Evolutionary conservation across 2,329 filamentous ascomycete genomes (phyloP), one percentile per base, ranked within the genome.

Genomic region (Fusarium xyrophilum): DNA sequence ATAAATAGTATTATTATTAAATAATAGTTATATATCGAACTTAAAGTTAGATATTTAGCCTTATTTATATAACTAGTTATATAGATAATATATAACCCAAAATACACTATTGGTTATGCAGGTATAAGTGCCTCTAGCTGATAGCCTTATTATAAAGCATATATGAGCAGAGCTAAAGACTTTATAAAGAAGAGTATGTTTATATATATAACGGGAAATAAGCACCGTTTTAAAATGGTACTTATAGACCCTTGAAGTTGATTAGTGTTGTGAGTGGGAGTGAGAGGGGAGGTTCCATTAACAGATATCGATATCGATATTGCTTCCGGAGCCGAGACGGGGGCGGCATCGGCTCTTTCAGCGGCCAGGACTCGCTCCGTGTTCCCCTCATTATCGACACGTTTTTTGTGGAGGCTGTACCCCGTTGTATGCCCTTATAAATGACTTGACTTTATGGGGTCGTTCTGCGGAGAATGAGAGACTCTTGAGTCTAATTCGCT

Each of bases 321-420:
- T 42, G 46, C 43, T 66, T 44, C 52, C 51, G 62, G 54, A 69
- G 53, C 66, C 56, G 53, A 63, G 56, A 69, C 40, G 54, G 62
- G 52, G 52, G 44, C 54, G 52, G 43, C 47, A 48, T 69, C 62
- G 66, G 57, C 57, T 53, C 46, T 38, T 50, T 53, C 54, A 43
- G 54, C 61, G 32, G 61, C 56, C 61, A 65, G 52, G 60, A 40
- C 46, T 54, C 40, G 36, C 40, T 43, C 40, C 23, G 36, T 13
- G 46, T 63, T 56, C 65, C 64, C 67, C 67, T 69, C 67, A 63
- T 35, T 33, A 48, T 58, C 19, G 39, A 28, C 30, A 40, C 21
- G 21, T 40, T 63, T 51, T 63, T 58, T 63, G 60, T 63, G 60
- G 60, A 63, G 60, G 59, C 44, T 58, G 38, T 44, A 25, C 42